A percentile compares a stretch with the other conserved stretches of the same genome.
Evolutionary conservation across 1,139 yeast species (phyloP).

Genomic region (Debaryomyces subglobosus): DNA sequence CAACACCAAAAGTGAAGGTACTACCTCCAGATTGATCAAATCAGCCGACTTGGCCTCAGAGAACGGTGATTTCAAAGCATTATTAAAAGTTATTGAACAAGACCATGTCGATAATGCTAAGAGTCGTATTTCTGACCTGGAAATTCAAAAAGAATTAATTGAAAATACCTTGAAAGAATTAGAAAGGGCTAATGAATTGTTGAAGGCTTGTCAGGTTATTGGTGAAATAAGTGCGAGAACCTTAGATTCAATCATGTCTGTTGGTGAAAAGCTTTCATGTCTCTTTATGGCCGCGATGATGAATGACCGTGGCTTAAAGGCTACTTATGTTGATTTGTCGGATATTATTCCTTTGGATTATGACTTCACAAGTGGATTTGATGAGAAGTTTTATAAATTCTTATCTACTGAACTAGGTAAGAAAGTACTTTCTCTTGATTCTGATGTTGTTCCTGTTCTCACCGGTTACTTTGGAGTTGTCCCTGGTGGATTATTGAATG

Average conservation of each 20-base stretch:
- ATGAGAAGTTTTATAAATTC: conserved; percentile 66
- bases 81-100: conserved; percentile 64
- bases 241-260: conserved; percentile 84
- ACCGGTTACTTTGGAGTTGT: conserved; percentile 95
- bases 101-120: conserved; percentile 84
- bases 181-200: conserved; percentile 63
- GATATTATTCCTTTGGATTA: conserved; percentile 65
- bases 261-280: conserved; percentile 93
- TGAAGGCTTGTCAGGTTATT: conserved; percentile 85
- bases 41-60: conserved; percentile 80
- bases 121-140: conserved; percentile 46
- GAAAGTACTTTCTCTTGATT: conserved; percentile 49
- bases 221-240: conserved; percentile 93
- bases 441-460: conserved; percentile 75
- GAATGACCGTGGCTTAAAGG: conserved; percentile 76
- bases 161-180: conserved; percentile 66
- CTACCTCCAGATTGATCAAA: conserved; percentile 78
- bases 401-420: conserved; percentile 64
- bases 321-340: conserved; percentile 79
- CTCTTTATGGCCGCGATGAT: conserved; percentile 83
- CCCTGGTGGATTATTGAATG: conserved; percentile 90
- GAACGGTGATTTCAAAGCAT: conserved; percentile 52
- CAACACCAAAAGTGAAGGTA: conserved; percentile 89
- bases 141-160: conserved; percentile 52
- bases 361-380: conserved; percentile 58